Conservation (phyloP, 1,284 basidiomycete genomes). For the Cutaneotrichosporon sp. region DNA sequence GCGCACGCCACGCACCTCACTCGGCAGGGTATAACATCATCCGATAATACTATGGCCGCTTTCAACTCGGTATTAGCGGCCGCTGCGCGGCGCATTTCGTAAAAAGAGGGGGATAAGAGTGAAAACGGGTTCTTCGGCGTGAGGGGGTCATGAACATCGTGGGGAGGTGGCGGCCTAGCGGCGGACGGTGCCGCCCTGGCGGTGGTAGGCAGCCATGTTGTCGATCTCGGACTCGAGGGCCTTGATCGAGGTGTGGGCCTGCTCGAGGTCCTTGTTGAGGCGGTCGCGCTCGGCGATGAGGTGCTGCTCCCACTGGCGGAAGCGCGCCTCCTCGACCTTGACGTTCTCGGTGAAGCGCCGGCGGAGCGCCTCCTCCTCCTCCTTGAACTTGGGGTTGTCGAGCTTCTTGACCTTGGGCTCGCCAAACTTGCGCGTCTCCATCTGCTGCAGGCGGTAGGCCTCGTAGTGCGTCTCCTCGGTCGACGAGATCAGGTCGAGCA, state of each 20-base stretch:
- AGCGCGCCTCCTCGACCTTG: slow-evolving; percentile 96
- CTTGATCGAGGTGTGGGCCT: slow-evolving; percentile 90
- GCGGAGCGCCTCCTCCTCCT: slow-evolving; percentile 94
- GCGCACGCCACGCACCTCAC: background rate
- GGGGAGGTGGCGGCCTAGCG: slow-evolving; percentile 23
- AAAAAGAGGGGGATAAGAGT: slow-evolving; percentile 6
- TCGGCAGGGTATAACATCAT: slow-evolving; percentile 4
- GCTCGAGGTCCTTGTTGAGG: slow-evolving; percentile 90
- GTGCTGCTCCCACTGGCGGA: slow-evolving; percentile 99
- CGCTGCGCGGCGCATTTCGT: slow-evolving; percentile 6
- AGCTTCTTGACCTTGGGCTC: slow-evolving; percentile 98
- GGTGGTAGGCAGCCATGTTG: slow-evolving; percentile 80
- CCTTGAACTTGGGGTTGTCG: slow-evolving; percentile 99
- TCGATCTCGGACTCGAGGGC: slow-evolving; percentile 84
- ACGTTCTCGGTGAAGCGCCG: slow-evolving; percentile 99
- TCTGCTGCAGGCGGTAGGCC: slow-evolving; percentile 96
- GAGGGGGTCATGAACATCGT: slow-evolving; percentile 8
- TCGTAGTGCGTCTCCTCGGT: slow-evolving; percentile 98
- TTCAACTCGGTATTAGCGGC: slow-evolving; percentile 7
- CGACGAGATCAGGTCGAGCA: slow-evolving; percentile 95
- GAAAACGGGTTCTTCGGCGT: background rate
- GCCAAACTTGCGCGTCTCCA: slow-evolving; percentile 99
- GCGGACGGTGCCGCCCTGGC: slow-evolving; percentile 50
- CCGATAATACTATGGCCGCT: slow-evolving; percentile 8
- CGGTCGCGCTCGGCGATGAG: slow-evolving; percentile 95